These are phyloP conservation scores for Dictyostelium capitatum DNA, from an alignment of 78 protist genomes.

Conservation along the genomic window DNA sequence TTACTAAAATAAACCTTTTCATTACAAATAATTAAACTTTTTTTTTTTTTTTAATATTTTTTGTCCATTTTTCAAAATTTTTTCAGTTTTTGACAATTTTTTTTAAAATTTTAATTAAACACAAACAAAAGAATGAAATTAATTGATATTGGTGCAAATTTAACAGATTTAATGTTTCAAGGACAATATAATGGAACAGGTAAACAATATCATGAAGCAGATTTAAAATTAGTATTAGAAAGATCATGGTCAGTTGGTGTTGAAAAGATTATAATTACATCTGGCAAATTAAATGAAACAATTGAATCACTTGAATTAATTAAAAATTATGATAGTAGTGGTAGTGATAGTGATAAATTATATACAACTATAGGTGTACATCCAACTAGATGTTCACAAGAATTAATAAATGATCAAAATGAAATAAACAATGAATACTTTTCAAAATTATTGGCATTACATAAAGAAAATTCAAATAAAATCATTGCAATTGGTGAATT, in stretches of 20 bases:
- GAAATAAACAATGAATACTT: conserved; percentile 34
- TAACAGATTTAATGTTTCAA: conserved; percentile 66
- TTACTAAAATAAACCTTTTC: too few species aligned
- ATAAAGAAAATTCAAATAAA: conserved; percentile 30
- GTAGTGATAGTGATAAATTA: not conserved
- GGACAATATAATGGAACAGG: conserved; percentile 54
- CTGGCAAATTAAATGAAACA: conserved; percentile 46
- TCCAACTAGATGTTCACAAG: conserved; percentile 72
- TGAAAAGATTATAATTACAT: conserved; percentile 69
- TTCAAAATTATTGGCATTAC: not conserved
- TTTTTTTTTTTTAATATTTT: not conserved
- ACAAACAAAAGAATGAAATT: conserved; percentile 45
- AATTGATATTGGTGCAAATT: conserved; percentile 74
- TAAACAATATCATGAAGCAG: conserved; percentile 62
- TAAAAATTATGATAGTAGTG: not conserved
- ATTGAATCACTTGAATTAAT: conserved; percentile 51
- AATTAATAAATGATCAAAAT: not conserved
- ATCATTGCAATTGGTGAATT: conserved; percentile 81
- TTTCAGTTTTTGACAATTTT: too few species aligned
- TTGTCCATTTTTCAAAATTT: too few species aligned
- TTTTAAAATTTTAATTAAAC: too few species aligned
- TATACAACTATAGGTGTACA: conserved; percentile 84
- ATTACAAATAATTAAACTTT: not conserved
- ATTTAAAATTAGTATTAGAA: conserved; percentile 28
- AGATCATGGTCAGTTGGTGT: conserved; percentile 54